Percentiles rank a stretch among this genome's conserved stretches.
These are phyloP conservation scores for Starmera stellimalicola DNA, from an alignment of 1,139 yeast species.

Conservation along the genomic window DNA sequence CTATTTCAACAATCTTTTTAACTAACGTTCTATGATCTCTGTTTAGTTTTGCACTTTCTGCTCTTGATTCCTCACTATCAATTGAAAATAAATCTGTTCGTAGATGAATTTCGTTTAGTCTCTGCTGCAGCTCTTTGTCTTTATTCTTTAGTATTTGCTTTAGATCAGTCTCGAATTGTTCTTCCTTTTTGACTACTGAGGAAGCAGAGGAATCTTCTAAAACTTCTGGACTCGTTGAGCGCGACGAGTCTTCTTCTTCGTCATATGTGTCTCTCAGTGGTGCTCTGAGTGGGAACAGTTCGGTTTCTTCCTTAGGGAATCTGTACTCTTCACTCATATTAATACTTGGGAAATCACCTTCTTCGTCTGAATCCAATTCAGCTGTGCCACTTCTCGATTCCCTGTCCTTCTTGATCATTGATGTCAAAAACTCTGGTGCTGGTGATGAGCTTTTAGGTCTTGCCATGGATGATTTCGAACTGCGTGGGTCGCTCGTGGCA, in stretches of 20 bases:
- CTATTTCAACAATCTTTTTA: conserved; percentile 22
- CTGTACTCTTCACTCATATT: conserved; percentile 54
- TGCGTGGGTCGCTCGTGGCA: conserved; percentile 31
- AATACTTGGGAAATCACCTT: conserved; percentile 32
- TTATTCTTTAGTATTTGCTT: conserved; percentile 22
- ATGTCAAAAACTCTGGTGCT: conserved; percentile 16
- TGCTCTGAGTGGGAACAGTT: conserved; percentile 42
- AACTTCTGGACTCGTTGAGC: conserved; percentile 19
- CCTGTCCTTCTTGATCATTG: conserved; percentile 8
- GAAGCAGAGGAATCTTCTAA: conserved; percentile 19
- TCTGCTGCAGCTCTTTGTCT: conserved; percentile 19
- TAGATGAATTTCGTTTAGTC: conserved; percentile 19
- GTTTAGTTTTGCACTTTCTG: conserved; percentile 21
- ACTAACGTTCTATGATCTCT: conserved; percentile 29
- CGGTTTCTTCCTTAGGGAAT: conserved; percentile 34
- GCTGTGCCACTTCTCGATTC: conserved; percentile 10
- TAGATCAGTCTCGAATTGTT: conserved; percentile 21
- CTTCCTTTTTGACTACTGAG: conserved; percentile 24
- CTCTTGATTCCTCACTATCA: conserved; percentile 25
- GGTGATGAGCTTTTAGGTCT: conserved; percentile 8
- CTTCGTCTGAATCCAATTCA: conserved; percentile 22
- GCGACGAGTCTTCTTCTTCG: conserved; percentile 18
- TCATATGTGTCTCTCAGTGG: conserved; percentile 33
- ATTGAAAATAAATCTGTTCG: conserved; percentile 18
- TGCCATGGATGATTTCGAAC: conserved; percentile 11